Conservation (phyloP, 129 eudicot genomes). For the Rutidosis leptorrhynchoides region DNA sequence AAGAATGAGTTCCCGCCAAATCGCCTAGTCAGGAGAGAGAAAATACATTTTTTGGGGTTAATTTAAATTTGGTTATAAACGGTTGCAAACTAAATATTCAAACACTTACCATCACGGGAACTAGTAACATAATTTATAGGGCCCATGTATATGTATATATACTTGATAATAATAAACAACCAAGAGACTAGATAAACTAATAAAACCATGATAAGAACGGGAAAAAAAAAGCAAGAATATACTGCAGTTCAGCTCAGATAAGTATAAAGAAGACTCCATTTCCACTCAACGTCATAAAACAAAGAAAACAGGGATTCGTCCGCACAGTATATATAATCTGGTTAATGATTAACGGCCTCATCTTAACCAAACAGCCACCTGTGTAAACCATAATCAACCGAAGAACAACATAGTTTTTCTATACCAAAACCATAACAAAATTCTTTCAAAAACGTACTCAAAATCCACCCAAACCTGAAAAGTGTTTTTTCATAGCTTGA, state of each 20-base stretch:
- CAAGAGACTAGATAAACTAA: too few relatives aligned
- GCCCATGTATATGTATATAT: too few relatives aligned
- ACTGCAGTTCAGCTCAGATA: not conserved
- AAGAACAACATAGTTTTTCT: conserved; percentile 4
- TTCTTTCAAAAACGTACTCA: not conserved
- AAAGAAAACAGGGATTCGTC: not conserved
- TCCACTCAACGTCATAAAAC: not conserved
- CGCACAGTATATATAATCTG: not conserved
- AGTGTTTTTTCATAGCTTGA: conserved; percentile 75
- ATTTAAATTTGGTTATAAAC: too few relatives aligned
- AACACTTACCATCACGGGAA: too few relatives aligned
- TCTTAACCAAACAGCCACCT: conserved; percentile 10
- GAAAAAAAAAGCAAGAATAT: not conserved
- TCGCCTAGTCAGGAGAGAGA: too few relatives aligned
- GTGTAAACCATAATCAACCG: not conserved
- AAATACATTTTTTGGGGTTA: too few relatives aligned
- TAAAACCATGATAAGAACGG: too few relatives aligned
- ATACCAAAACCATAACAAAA: not conserved
- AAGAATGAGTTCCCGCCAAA: too few relatives aligned
- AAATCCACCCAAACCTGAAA: conserved; percentile 49
- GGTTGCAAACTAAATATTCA: too few relatives aligned
- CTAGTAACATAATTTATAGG: too few relatives aligned
- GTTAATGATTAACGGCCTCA: conserved; percentile 15
- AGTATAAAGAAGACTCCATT: not conserved
- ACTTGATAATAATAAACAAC: too few relatives aligned